Conservation (phyloP, 2,329 filamentous ascomycete species). For the Teratosphaeria pseudoeucalypti region DNA sequence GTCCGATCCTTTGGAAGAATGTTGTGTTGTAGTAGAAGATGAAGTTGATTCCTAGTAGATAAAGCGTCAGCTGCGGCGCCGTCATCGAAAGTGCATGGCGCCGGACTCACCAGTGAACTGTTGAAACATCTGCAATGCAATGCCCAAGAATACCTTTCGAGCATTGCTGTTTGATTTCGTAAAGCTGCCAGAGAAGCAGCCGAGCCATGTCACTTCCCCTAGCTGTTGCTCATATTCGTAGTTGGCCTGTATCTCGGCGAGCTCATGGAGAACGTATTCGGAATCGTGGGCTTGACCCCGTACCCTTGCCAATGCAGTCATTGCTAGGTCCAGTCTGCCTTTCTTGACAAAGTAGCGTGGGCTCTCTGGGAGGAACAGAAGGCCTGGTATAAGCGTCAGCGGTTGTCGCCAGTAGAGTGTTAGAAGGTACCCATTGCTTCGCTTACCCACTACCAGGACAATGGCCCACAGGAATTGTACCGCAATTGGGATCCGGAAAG, state of each 20-base stretch:
- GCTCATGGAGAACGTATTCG: slow-evolving; percentile 64
- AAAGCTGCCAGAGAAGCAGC: slow-evolving; percentile 49
- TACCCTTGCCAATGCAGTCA: slow-evolving; percentile 53
- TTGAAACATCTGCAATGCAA: slow-evolving; percentile 39
- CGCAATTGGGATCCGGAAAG: slow-evolving; percentile 71
- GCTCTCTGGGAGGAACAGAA: slow-evolving; percentile 71
- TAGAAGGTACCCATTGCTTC: background rate
- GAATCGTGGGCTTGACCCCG: slow-evolving; percentile 66
- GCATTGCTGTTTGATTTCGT: slow-evolving; percentile 41
- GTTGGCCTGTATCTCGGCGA: slow-evolving; percentile 81
- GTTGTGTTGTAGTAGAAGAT: slow-evolving; percentile 64
- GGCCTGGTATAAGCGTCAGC: slow-evolving; percentile 35
- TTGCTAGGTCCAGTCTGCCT: slow-evolving; percentile 57
- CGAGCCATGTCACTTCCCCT: slow-evolving; percentile 43
- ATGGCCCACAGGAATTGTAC: slow-evolving; percentile 74
- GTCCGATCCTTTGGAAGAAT: slow-evolving; percentile 62
- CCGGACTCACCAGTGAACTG: slow-evolving; percentile 51
- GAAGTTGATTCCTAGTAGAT: slow-evolving; percentile 58
- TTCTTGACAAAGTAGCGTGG: slow-evolving; percentile 79
- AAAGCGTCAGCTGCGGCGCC: background rate
- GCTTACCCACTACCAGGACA: slow-evolving; percentile 42
- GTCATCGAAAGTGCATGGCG: background rate
- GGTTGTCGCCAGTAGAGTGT: background rate
- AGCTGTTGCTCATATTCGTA: slow-evolving; percentile 68
- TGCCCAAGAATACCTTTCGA: slow-evolving; percentile 38